Percentiles rank a stretch among this genome's conserved stretches.
Evolutionary conservation across 2,329 filamentous ascomycete species (phyloP).

Genomic region (Passalora sequoiae): DNA sequence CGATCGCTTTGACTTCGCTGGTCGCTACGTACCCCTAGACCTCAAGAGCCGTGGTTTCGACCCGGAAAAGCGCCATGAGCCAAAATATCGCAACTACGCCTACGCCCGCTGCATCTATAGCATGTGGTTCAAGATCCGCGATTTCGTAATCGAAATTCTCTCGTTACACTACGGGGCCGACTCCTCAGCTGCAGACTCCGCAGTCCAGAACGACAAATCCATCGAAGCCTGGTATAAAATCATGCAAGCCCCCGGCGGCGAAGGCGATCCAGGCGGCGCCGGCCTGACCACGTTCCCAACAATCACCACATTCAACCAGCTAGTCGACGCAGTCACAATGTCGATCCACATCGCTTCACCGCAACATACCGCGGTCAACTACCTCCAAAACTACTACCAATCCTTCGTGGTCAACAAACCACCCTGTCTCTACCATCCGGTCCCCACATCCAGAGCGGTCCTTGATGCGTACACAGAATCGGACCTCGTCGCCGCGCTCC

Average conservation of each 20-base stretch:
- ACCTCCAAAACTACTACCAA: conserved; percentile 50
- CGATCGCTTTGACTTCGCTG: conserved; percentile 43
- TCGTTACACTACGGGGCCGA: conserved; percentile 18
- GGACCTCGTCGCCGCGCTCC: conserved; percentile 40
- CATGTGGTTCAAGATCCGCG: conserved; percentile 43
- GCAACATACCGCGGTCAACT: conserved; percentile 50
- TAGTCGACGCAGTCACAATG: conserved; percentile 48
- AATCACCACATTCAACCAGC: conserved; percentile 39
- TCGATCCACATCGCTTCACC: conserved; percentile 50
- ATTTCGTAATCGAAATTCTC: conserved; percentile 37
- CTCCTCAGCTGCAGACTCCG: conserved; percentile 3
- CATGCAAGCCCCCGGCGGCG: conserved; percentile 27
- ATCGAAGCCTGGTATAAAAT: conserved; percentile 42
- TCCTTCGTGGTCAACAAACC: conserved; percentile 46
- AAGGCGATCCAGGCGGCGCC: conserved; percentile 29
- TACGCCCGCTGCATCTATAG: conserved; percentile 45
- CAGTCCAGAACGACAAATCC: conserved; percentile 29
- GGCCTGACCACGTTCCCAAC: conserved; percentile 42
- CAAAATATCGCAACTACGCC: conserved; percentile 46
- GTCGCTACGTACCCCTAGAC: conserved; percentile 45
- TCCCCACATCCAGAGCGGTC: conserved; percentile 23
- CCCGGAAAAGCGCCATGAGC: conserved; percentile 24
- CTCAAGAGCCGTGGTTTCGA: conserved; percentile 44
- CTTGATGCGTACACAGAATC: conserved; percentile 22
- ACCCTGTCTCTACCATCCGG: conserved; percentile 34